Conservation (phyloP, 2,329 filamentous ascomycete species). For the Fusarium circinatum region DNA sequence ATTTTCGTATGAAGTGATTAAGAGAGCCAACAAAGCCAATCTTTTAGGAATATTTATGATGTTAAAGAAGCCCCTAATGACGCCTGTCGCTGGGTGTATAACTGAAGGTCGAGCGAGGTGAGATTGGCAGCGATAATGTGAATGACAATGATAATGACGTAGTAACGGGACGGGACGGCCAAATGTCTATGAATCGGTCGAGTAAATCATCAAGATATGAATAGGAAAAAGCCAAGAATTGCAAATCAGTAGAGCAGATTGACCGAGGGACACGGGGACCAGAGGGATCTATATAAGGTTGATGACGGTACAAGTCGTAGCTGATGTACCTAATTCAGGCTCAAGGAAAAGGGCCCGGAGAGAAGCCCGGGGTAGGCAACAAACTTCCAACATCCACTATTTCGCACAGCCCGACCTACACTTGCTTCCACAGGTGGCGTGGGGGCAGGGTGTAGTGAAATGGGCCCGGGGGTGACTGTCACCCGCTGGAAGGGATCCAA, state of each 20-base stretch:
- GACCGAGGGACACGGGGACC: conserved; percentile 19
- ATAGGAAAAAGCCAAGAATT: conserved; percentile 17
- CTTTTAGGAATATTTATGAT: conserved; percentile 1
- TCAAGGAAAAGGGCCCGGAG: conserved; percentile 33
- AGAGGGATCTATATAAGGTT: conserved; percentile 44
- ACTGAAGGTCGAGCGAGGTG: conserved; percentile 10
- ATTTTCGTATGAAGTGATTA: conserved; percentile 47
- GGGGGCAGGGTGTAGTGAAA: conserved; percentile 37
- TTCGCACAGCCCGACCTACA: conserved; percentile 13
- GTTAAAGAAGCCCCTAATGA: conserved; percentile 4
- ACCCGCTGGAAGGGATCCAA: conserved; percentile 15
- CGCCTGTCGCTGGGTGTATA: conserved; percentile 25
- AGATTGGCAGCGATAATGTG: conserved; percentile 24
- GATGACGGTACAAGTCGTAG: conserved; percentile 39
- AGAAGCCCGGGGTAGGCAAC: conserved; percentile 41
- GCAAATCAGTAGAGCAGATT: conserved; percentile 12
- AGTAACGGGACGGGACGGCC: conserved; percentile 12
- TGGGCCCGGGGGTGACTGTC: conserved; percentile 33
- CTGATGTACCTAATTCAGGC: conserved; percentile 37
- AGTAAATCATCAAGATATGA: conserved; percentile 15
- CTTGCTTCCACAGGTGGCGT: conserved; percentile 35
- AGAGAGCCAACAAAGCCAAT: conserved; percentile 3
- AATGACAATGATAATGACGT: conserved; percentile 28
- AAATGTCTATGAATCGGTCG: conserved; percentile 12
- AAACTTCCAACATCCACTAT: conserved; percentile 31